Evolutionary conservation across 2,329 filamentous ascomycete species (phyloP), one percentile per base, ranked within the genome.

Genomic region (Thielaviopsis musarum): DNA sequence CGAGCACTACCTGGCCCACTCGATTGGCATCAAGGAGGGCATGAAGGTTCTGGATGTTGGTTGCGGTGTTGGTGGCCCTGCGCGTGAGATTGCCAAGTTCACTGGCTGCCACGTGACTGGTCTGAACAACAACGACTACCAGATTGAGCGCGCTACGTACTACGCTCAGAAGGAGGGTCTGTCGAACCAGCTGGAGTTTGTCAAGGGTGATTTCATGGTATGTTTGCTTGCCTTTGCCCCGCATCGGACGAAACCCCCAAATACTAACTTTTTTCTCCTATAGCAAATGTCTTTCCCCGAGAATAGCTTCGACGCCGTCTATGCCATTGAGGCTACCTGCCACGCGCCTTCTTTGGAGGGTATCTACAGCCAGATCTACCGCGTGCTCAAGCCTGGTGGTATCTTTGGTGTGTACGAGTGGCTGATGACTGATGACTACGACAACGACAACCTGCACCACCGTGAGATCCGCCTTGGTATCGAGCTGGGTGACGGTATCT

Each of bases 91-190:
- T 67, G 88, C 88, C 74, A 94, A 94, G 75, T 98, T 98, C 75
- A 86, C 88, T 12, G 91, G 88, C 63, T 86, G 82, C 66, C 89
- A 96, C 67, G 81, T 97, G 64, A 85, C 89, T 24, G 93, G 93
- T 52, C 75, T 97, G 70, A 98, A 97, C 83, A 97, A 96, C 83
- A 97, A 97, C 73, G 89, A 96, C 75, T 98, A 98, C 77, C 93
- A 97, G 76, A 95, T 97, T 65, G 82, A 96, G 70, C 88, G 93
- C 65, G 91, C 91, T n/a, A 90, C 83, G 15, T 77, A 79, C 59
- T 95, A 96, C 69, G 89, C 91, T 2, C 73, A 79, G 63, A 88
- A 89, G 73, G 88, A 95, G 73, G 84, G 85, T 57, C 76, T 97
- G 57, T 79, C 84, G 1, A 72, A 88, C 68, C 89, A 95, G 75